These are phyloP conservation scores for Nitzschia sp. DNA, from an alignment of 108 stramenopile species.

Conservation along the genomic window DNA sequence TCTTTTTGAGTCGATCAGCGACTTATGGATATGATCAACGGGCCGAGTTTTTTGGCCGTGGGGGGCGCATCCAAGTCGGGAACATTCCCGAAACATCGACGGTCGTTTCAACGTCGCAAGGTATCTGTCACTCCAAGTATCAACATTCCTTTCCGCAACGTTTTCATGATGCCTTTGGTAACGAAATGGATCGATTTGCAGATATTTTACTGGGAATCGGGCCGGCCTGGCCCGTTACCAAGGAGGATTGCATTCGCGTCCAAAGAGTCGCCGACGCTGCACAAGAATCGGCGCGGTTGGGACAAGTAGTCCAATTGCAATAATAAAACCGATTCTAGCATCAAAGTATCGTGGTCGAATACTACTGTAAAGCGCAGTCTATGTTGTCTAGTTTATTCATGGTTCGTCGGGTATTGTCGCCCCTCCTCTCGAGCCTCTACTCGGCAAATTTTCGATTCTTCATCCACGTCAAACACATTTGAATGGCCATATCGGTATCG, in stretches of 20 bases:
- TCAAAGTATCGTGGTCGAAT: no score
- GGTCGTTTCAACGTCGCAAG: constrained; percentile 38
- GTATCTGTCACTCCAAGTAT: constrained; percentile 43
- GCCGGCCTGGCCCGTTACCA: constrained; percentile 49
- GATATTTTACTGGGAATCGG: constrained; percentile 47
- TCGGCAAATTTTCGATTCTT: neutral
- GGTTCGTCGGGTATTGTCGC: no score
- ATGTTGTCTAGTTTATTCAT: no score
- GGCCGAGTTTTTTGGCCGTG: constrained; percentile 64
- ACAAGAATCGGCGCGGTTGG: constrained; percentile 41
- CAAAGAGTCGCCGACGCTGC: constrained; percentile 71
- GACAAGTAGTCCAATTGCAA: constrained; percentile 11
- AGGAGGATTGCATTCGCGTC: constrained; percentile 57
- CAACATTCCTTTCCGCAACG: constrained; percentile 70
- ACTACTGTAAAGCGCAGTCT: no score
- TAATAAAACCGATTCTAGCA: no score
- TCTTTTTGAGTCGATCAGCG: constrained; percentile 52
- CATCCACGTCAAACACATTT: neutral
- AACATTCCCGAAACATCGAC: constrained; percentile 47
- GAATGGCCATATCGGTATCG: neutral
- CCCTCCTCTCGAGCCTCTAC: no score
- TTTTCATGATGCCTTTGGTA: constrained; percentile 63
- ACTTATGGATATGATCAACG: constrained; percentile 81
- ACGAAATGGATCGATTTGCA: constrained; percentile 69
- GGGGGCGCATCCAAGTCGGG: constrained; percentile 43